Percentiles rank a stretch among this genome's conserved stretches.
phyloP scores from a whole-genome alignment of 2,329 filamentous ascomycete species.

The Aspergillus phoenicis region DNA sequence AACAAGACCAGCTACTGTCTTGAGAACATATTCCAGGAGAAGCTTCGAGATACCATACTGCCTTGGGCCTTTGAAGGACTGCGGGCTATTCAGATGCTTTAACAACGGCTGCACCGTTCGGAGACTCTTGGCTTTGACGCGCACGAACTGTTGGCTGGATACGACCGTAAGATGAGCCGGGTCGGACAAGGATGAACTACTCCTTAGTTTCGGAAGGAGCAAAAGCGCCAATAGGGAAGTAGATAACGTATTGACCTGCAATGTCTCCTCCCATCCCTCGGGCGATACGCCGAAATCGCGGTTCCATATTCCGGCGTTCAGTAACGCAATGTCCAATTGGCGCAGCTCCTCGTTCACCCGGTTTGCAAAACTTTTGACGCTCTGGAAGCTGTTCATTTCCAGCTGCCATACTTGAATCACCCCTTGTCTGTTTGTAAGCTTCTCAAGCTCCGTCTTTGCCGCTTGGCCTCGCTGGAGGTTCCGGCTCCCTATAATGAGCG shows the following conservation, averaged over 20 bases:
- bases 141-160: conserved; percentile 46
- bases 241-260: conserved; percentile 63
- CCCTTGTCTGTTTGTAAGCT: conserved; percentile 31
- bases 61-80: conserved; percentile 32
- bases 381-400: conserved; percentile 51
- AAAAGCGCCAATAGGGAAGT: conserved; percentile 58
- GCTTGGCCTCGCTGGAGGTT: conserved; percentile 45
- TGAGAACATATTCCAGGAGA: conserved; percentile 46
- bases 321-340: conserved; percentile 48
- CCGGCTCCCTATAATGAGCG: conserved; percentile 53
- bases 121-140: conserved; percentile 36
- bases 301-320: conserved; percentile 51
- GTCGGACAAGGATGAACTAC: conserved; percentile 32
- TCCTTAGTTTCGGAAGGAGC: conserved; percentile 52
- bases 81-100: conserved; percentile 36
- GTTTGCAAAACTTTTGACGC: conserved; percentile 47
- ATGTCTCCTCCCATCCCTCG: conserved; percentile 54
- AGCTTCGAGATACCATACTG: conserved; percentile 49
- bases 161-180: conserved; percentile 49
- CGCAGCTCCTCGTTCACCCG: conserved; percentile 40
- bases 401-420: conserved; percentile 50
- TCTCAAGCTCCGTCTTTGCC: conserved; percentile 44
- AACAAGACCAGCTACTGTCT: conserved; percentile 37
- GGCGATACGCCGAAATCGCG: conserved; percentile 38
- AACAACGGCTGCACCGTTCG: conserved; percentile 35